phyloP scores from a whole-genome alignment of 768 basidiomycete species.

The Cystoderma amianthinum region DNA sequence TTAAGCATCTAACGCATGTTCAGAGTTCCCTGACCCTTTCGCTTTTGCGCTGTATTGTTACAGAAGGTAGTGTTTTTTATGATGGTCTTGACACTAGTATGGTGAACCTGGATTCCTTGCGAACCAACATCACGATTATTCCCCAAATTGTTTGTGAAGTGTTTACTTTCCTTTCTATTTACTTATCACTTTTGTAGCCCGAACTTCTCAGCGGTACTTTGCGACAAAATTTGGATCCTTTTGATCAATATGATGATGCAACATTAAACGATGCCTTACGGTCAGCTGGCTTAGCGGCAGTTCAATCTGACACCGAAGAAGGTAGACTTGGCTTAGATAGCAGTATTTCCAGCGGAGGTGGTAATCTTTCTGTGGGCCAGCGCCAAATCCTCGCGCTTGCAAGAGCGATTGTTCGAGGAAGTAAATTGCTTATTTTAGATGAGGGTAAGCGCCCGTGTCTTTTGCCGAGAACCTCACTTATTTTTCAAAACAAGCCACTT shows the following conservation, averaged over 20 bases:
- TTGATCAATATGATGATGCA: too few relatives aligned
- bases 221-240: too few relatives aligned
- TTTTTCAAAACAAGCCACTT: slow-evolving; percentile 26
- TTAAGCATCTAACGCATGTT: neutral
- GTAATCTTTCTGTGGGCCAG: slow-evolving; percentile 74
- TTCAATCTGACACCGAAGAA: slow-evolving; percentile 37
- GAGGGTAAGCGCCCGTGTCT: slow-evolving; percentile 35
- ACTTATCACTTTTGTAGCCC: slow-evolving; percentile 17
- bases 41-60: slow-evolving; percentile 50
- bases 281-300: slow-evolving; percentile 31
- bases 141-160: slow-evolving; percentile 32
- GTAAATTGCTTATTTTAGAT: slow-evolving; percentile 55
- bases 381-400: slow-evolving; percentile 65
- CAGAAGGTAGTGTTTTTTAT: slow-evolving; percentile 48
- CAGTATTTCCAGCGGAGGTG: slow-evolving; percentile 43
- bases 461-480: neutral
- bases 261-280: slow-evolving; percentile 35
- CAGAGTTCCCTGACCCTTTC: slow-evolving; percentile 55
- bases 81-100: slow-evolving; percentile 42
- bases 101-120: slow-evolving; percentile 49
- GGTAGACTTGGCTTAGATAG: slow-evolving; percentile 41
- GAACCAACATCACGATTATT: slow-evolving; percentile 56
- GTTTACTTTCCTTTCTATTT: neutral
- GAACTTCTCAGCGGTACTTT: slow-evolving; percentile 56
- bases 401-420: too few relatives aligned